Conservation (phyloP, 768 basidiomycete genomes). For the Serendipita sp. region DNA sequence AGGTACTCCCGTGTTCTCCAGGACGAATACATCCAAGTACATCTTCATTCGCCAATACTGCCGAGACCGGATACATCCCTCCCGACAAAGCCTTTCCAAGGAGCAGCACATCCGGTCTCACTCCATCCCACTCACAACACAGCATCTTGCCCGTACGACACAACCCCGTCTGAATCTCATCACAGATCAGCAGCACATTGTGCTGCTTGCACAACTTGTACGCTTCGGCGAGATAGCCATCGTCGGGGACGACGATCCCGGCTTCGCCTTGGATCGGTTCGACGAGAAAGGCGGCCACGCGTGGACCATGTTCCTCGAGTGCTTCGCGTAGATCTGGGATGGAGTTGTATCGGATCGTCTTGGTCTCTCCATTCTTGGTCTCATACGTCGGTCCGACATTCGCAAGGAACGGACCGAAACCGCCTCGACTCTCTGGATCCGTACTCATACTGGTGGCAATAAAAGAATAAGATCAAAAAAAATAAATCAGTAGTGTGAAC, state of each 20-base stretch:
- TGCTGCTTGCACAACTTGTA: constrained; percentile 79
- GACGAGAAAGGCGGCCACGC: constrained; percentile 84
- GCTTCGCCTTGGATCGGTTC: constrained; percentile 99
- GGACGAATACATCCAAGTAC: constrained; percentile 90
- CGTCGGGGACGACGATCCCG: constrained; percentile 83
- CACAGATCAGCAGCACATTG: constrained; percentile 91
- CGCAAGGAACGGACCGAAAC: constrained; percentile 83
- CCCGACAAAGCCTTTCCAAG: constrained; percentile 96
- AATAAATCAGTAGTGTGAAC: background rate
- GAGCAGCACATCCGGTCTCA: constrained; percentile 82
- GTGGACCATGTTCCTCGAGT: constrained; percentile 60
- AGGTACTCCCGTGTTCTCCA: constrained; percentile 92
- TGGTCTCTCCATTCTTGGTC: constrained; percentile 32
- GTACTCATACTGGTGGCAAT: constrained; percentile 84
- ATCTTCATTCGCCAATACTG: constrained; percentile 83
- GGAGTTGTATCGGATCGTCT: constrained; percentile 68
- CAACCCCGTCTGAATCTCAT: constrained; percentile 95
- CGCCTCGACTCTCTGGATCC: constrained; percentile 72
- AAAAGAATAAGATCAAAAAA: too few relatives aligned
- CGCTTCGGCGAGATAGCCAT: constrained; percentile 67
- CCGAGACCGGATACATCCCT: constrained; percentile 94
- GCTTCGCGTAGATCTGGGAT: constrained; percentile 71
- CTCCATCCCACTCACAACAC: constrained; percentile 69
- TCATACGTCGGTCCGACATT: constrained; percentile 68
- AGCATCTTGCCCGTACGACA: constrained; percentile 91